Evolutionary conservation across 1,139 yeast species (phyloP).

Genomic region (Diutina catenulata): DNA sequence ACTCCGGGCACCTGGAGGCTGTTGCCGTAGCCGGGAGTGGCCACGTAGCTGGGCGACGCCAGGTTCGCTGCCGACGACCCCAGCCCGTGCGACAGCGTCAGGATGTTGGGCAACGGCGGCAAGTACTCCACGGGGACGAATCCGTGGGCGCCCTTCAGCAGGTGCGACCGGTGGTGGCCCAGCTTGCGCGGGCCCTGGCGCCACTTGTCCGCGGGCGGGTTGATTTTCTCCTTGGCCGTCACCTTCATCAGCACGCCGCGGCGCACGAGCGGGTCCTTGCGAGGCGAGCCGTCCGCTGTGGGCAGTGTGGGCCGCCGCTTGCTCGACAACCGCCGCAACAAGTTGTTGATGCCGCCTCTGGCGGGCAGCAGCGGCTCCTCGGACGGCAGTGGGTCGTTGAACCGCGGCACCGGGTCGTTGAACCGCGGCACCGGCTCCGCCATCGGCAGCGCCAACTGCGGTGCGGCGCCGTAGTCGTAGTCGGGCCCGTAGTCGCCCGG

Average conservation of each 20-base stretch:
- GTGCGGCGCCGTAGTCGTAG: not conserved
- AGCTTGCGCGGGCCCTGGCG: not conserved
- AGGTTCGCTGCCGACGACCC: slow-evolving; percentile 6
- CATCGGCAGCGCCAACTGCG: not conserved
- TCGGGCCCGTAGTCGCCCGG: slow-evolving; percentile 15
- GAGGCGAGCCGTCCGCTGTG: slow-evolving; percentile 3
- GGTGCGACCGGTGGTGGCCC: not conserved
- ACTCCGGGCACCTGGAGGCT: not conserved
- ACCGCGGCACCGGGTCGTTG: not conserved
- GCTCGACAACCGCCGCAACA: slow-evolving; percentile 28
- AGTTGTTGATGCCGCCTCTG: slow-evolving; percentile 20
- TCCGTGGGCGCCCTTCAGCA: slow-evolving; percentile 12
- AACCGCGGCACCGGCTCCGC: not conserved
- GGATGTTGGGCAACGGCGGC: slow-evolving; percentile 38
- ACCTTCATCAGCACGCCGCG: slow-evolving; percentile 54
- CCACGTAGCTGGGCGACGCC: slow-evolving; percentile 4
- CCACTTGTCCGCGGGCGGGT: not conserved
- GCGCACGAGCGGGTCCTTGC: slow-evolving; percentile 22
- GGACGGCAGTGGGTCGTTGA: not conserved
- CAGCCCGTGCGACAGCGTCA: slow-evolving; percentile 12
- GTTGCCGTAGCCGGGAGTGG: not conserved
- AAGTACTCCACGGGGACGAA: slow-evolving; percentile 35
- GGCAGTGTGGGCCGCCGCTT: slow-evolving; percentile 14
- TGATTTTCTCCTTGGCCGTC: slow-evolving; percentile 41
- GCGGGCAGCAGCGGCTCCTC: not conserved